A percentile compares a stretch with the other conserved stretches of the same genome.
Conservation (phyloP, 2,329 filamentous ascomycete species). For the Mycosphaerelloides madeirae region DNA sequence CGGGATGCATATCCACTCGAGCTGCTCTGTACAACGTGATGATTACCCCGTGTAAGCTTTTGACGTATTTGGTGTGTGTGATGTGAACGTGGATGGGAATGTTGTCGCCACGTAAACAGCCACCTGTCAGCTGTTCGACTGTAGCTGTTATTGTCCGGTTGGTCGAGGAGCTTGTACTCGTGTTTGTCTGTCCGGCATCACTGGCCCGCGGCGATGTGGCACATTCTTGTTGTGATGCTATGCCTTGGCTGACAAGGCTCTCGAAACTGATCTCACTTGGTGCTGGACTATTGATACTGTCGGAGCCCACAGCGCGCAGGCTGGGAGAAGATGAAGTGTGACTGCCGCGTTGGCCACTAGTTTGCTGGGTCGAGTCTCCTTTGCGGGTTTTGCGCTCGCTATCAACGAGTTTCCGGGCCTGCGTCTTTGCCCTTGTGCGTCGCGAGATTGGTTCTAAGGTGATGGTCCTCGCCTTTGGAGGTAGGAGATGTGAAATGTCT, state of each 20-base stretch:
- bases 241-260: constrained; percentile 11
- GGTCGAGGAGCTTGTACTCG: constrained; percentile 43
- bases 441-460: constrained; percentile 83
- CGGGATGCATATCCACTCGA: constrained; percentile 74
- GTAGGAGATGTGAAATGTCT: constrained; percentile 70
- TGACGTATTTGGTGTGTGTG: constrained; percentile 81
- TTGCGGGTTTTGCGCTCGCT: constrained; percentile 25
- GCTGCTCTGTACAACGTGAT: constrained; percentile 88
- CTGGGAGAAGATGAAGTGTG: constrained; percentile 26
- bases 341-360: constrained; percentile 25
- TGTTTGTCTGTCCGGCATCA: constrained; percentile 46
- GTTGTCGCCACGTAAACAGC: constrained; percentile 78
- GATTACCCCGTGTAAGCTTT: constrained; percentile 88
- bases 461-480: constrained; percentile 75
- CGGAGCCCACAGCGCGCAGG: constrained; percentile 27
- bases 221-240: constrained; percentile 39
- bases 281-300: constrained; percentile 39
- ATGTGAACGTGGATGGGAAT: constrained; percentile 76
- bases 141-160: constrained; percentile 81
- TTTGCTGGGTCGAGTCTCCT: constrained; percentile 18
- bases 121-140: constrained; percentile 74
- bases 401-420: constrained; percentile 31
- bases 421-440: constrained; percentile 56
- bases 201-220: constrained; percentile 39
- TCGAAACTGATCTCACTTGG: constrained; percentile 46